Evolutionary conservation across 2,329 filamentous ascomycete species (phyloP).

Genomic region (Xylaria digitata): DNA sequence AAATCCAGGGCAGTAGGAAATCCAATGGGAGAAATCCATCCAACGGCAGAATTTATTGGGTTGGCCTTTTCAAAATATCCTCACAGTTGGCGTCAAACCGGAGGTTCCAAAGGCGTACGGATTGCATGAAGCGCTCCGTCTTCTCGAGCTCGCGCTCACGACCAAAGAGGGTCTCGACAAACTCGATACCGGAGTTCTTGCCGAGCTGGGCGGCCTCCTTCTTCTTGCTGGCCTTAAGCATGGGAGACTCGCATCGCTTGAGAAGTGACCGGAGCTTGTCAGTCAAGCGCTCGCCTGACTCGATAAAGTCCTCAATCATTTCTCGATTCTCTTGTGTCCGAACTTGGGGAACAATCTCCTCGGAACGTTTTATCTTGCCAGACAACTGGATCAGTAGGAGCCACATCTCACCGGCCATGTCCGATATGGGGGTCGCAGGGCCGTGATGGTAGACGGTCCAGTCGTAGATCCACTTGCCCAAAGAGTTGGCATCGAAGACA

Average conservation of each 20-base stretch:
- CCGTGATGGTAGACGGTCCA: conserved; percentile 96
- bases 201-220: conserved; percentile 80
- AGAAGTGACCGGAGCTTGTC: conserved; percentile 86
- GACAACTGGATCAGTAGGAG: conserved; percentile 92
- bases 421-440: conserved; percentile 82
- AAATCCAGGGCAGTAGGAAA: conserved; percentile 19
- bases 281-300: conserved; percentile 86
- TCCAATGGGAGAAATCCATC: conserved; percentile 25
- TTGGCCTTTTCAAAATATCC: conserved; percentile 77
- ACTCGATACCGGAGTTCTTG: conserved; percentile 92
- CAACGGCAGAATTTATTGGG: conserved; percentile 55
- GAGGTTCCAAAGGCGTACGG: conserved; percentile 87
- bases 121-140: conserved; percentile 93
- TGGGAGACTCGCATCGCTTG: conserved; percentile 91
- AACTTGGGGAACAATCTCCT: conserved; percentile 80
- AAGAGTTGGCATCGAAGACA: conserved; percentile 96
- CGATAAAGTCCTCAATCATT: conserved; percentile 89
- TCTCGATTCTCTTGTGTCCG: conserved; percentile 79
- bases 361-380: conserved; percentile 91
- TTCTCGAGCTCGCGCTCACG: conserved; percentile 88
- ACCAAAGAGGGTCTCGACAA: conserved; percentile 95
- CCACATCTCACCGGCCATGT: conserved; percentile 95
- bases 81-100: conserved; percentile 97
- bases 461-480: conserved; percentile 99
- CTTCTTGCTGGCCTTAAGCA: conserved; percentile 87